Evolutionary conservation across 2,329 filamentous ascomycete genomes (phyloP).

Genomic region (Simplicillium sp.): DNA sequence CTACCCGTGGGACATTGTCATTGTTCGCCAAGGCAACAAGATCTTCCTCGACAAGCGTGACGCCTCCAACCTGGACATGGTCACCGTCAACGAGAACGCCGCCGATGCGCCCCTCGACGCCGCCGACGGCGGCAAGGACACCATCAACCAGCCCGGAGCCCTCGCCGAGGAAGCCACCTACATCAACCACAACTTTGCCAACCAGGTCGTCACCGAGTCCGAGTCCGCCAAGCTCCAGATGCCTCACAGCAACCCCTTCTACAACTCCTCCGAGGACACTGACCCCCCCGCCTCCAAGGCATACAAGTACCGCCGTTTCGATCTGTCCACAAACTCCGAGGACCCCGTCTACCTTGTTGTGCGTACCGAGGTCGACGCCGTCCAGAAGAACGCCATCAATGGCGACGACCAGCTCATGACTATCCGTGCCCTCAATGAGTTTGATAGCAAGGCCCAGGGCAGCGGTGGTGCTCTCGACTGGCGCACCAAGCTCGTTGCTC

Average conservation of each 20-base stretch:
- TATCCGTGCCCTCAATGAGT: conserved; percentile 97
- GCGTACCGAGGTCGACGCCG: conserved; percentile 88
- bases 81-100: conserved; percentile 98
- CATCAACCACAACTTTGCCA: conserved; percentile 99
- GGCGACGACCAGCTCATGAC: conserved; percentile 87
- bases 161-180: conserved; percentile 96
- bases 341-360: conserved; percentile 90
- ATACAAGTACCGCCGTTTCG: conserved; percentile 97
- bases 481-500: conserved; percentile 86
- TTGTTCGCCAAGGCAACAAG: conserved; percentile 87
- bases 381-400: conserved; percentile 87
- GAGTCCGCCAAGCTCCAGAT: conserved; percentile 73
- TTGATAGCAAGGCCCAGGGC: conserved; percentile 95
- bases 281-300: conserved; percentile 92
- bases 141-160: conserved; percentile 85
- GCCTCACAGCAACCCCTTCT: conserved; percentile 90
- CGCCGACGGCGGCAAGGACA: conserved; percentile 85
- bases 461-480: conserved; percentile 93
- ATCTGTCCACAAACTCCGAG: conserved; percentile 89
- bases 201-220: conserved; percentile 85
- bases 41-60: conserved; percentile 99
- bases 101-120: conserved; percentile 88
- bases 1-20: conserved; percentile 97
- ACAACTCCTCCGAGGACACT: conserved; percentile 85
- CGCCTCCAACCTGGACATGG: conserved; percentile 88